Evolutionary conservation across 768 basidiomycete species (phyloP), one percentile per base, ranked within the genome.

Genomic region (Boletus eberwhitei): DNA sequence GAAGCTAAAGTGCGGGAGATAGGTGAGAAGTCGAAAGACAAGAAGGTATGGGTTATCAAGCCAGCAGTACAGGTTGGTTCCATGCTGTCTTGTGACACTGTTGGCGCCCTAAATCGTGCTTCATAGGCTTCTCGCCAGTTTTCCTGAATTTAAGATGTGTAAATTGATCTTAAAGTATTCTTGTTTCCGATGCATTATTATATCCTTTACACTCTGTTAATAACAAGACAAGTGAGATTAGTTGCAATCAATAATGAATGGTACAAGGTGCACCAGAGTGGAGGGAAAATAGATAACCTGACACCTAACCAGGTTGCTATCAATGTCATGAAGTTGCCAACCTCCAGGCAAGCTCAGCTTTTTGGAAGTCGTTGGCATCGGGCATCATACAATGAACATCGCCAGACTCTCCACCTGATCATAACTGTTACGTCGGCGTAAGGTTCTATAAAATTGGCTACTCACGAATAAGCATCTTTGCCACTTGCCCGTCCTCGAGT

Each of bases 1-100:
- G 89, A 91, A 69, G 84, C 83, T 3, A 93, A 93, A 68, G 76
- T 94, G 36, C 77, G 81, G 43, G 89, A 92, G 69, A 79, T 92
- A 13, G 77, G 82, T 16, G 87, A 86, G 71, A 92, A 88, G 64
- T 85, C 81, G 61, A 87, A 81, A 66, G 80, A 83, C 54, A 83
- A 77, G 73, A 89, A 82, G 66, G 70, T 84, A 54, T 94, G 92
- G 92, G 71, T 86, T 34, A 76, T 93, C 31, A 87, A 84, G 36
- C 58, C 60, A 13, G 53, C 36, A 37, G 49, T 48, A 41, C 56
- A 55, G 58, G 58, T 59, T 31, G 14, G 52, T 55, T 19, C 13
- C 16, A 16, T 37, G 12, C 9, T 22, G 6, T 26, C 19, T 24
- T 52, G 12, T 39, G 29, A 51, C 7, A 16, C 4, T 34, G n/a